Evolutionary conservation across 2,329 filamentous ascomycete species (phyloP), one percentile per base, ranked within the genome.

Genomic region (Beauveria scarabaeidicola): DNA sequence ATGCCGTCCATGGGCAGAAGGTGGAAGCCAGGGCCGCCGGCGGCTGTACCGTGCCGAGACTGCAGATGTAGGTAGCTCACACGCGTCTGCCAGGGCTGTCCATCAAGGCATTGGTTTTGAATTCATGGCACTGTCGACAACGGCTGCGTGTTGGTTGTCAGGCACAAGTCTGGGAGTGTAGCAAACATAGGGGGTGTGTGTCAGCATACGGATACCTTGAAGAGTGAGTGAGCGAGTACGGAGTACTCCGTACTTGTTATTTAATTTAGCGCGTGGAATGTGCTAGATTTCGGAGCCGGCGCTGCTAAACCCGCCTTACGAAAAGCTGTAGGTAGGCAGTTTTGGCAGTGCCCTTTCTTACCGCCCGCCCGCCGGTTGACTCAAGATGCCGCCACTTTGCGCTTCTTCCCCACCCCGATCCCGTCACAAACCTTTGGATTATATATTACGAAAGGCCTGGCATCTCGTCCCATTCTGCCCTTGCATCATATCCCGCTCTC

Each of bases 311-410:
- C 29, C 29, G 29, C 29, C 29, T 13, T 32, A 32, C 5, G 5
- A 13, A 32, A 32, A 32, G 29, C n/a, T n/a, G n/a, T n/a, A 32
- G 13, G 29, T 32, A 32, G 29, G 11, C 29, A 32, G 29, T 32
- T 32, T 13, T 67, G 66, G 66, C 66, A 64, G 63, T 64, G 64
- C 60, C 19, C 51, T n/a, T 32, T 44, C 47, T 50, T 60, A 51
- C 55, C 53, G 53, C 53, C 52, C 47, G 25, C 27, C 65, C 66
- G 71, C 72, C 72, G 71, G 68, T 72, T 74, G 72, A 74, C 66
- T 74, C 71, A 73, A 63, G 58, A 54, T 59, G 55, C 64, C 65
- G 40, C 58, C 52, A 60, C 43, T 17, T 36, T 50, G 44, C 23
- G 52, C 38, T 61, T 48, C 32, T 23, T 29, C 36, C 21, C 32